These are phyloP conservation scores for Drosera spatulata DNA, from an alignment of 179 eudicot species.

Conservation along the genomic window DNA sequence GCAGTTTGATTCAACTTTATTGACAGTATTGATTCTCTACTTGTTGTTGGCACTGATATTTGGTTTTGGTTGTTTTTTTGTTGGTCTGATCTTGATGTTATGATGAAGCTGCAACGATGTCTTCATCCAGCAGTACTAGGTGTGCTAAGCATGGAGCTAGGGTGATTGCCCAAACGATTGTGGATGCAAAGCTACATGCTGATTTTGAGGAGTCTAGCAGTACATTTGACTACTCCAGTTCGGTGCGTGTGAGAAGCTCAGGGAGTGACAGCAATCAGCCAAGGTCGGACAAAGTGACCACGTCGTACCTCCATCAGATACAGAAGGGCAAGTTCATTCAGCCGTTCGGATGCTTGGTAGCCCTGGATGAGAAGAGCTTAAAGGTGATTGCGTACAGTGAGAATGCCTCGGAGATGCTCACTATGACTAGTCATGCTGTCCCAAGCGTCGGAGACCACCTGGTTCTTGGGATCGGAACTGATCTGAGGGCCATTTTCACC, in stretches of 20 bases:
- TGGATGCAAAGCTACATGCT: constrained; percentile 85
- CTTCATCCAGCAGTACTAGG: constrained; percentile 32
- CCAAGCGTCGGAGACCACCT: constrained; percentile 87
- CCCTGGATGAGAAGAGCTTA: constrained; percentile 77
- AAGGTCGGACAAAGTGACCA: constrained; percentile 58
- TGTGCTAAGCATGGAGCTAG: constrained; percentile 68
- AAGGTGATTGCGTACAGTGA: constrained; percentile 77
- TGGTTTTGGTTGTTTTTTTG: neutral
- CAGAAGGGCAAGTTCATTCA: constrained; percentile 86
- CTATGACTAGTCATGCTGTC: constrained; percentile 84
- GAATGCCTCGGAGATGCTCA: constrained; percentile 95
- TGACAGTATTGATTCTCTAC: no score
- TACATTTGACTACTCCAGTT: constrained; percentile 71
- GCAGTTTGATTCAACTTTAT: no score
- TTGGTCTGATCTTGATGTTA: neutral
- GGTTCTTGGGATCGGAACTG: constrained; percentile 67
- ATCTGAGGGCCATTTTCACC: constrained; percentile 72
- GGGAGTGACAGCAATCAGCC: constrained; percentile 22
- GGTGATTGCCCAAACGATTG: constrained; percentile 69
- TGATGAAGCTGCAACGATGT: constrained; percentile 19
- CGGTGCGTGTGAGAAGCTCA: constrained; percentile 42
- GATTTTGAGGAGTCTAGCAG: constrained; percentile 69
- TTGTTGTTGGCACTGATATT: neutral
- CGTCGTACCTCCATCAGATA: constrained; percentile 81
- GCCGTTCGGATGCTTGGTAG: constrained; percentile 88